Percentiles rank a stretch among this genome's conserved stretches.
These are phyloP conservation scores for Saccharomyces pastorianus DNA, from an alignment of 1,139 yeast species.

Conservation along the genomic window DNA sequence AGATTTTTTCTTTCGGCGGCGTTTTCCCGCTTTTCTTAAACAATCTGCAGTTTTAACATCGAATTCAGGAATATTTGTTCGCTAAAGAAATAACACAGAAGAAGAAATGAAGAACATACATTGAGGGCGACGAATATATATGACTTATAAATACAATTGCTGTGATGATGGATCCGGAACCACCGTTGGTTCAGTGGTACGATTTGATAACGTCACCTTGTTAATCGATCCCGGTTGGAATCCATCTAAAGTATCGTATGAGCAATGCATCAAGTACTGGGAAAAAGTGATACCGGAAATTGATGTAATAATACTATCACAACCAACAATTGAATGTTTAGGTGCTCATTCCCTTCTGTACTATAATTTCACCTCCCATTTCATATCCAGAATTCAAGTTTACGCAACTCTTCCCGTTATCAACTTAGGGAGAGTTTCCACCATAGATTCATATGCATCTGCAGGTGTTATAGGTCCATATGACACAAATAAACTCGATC, in stretches of 20 bases:
- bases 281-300: conserved; percentile 43
- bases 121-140: conserved; percentile 4
- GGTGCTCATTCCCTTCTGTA: conserved; percentile 75
- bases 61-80: background rate
- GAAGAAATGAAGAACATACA: background rate
- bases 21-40: background rate
- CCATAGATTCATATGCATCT: conserved; percentile 71
- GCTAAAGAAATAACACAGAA: background rate
- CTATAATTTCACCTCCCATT: conserved; percentile 49
- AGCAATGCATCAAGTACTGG: conserved; percentile 31
- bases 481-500: conserved; percentile 50
- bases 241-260: conserved; percentile 35
- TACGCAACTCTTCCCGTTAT: conserved; percentile 85
- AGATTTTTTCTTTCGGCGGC: background rate
- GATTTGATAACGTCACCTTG: conserved; percentile 40
- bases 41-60: background rate
- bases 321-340: conserved; percentile 70
- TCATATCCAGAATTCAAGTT: conserved; percentile 56
- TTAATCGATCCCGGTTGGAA: conserved; percentile 73
- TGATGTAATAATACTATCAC: conserved; percentile 71
- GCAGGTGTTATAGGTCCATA: conserved; percentile 72
- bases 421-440: conserved; percentile 77
- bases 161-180: conserved; percentile 27
- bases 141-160: conserved; percentile 27
- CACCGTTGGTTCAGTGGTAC: conserved; percentile 32